phyloP scores from a whole-genome alignment of 2,329 filamentous ascomycete species.

The Ploettnerulaceae sp. region DNA sequence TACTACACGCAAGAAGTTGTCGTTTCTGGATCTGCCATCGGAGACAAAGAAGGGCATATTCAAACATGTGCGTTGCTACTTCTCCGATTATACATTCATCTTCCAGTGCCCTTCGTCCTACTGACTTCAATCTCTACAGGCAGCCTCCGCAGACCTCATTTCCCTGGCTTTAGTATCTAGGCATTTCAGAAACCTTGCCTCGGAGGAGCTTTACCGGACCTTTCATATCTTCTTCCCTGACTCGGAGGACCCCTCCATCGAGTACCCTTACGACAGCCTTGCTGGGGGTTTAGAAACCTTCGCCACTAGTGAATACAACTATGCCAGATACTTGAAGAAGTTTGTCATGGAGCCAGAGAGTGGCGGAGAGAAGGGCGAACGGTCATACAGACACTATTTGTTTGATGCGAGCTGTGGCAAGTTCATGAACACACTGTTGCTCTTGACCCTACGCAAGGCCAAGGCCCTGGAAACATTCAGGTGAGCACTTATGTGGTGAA shows the following conservation, averaged over 20 bases:
- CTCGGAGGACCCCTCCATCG: constrained; percentile 48
- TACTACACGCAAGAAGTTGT: neutral
- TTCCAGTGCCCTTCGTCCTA: neutral
- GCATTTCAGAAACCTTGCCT: constrained; percentile 53
- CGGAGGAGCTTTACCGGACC: constrained; percentile 53
- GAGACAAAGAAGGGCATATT: constrained; percentile 10
- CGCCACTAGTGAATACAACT: constrained; percentile 58
- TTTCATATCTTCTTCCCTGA: constrained; percentile 59
- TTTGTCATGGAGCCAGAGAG: constrained; percentile 52
- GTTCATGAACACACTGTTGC: constrained; percentile 58
- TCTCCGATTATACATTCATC: neutral
- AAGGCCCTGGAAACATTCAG: constrained; percentile 51
- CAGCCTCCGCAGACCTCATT: constrained; percentile 48
- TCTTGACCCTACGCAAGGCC: constrained; percentile 52
- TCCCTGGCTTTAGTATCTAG: constrained; percentile 54
- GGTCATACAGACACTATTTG: constrained; percentile 49
- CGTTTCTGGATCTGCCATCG: constrained; percentile 3
- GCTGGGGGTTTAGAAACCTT: constrained; percentile 57
- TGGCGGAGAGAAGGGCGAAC: constrained; percentile 48
- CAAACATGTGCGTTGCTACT: constrained; percentile 5
- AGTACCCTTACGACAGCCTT: constrained; percentile 52
- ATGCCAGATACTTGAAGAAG: constrained; percentile 52
- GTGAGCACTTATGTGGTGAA: constrained; percentile 35
- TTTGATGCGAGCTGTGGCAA: constrained; percentile 55
- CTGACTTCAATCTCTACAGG: constrained; percentile 36